phyloP scores from a whole-genome alignment of 2,329 filamentous ascomycete species.

The Amauroascus verrucosus region DNA sequence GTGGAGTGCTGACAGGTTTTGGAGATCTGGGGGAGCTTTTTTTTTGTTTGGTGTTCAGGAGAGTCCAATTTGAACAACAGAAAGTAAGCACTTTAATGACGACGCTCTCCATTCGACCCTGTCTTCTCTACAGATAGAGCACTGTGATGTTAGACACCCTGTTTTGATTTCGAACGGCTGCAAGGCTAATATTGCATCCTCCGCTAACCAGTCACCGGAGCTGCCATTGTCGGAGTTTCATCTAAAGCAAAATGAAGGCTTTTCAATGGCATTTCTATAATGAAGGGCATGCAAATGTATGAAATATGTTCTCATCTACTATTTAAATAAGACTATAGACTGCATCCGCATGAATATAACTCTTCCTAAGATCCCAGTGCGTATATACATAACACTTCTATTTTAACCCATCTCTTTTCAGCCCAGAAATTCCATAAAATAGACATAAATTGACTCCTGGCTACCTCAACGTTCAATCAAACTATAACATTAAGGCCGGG shows the following conservation, averaged over 20 bases:
- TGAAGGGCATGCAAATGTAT: too few species aligned
- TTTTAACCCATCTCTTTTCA: neutral
- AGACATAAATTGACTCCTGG: neutral
- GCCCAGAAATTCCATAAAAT: neutral
- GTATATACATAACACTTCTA: neutral
- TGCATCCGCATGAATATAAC: neutral
- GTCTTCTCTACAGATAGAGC: too few species aligned
- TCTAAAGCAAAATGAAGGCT: too few species aligned
- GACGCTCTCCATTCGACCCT: too few species aligned
- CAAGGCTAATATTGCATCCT: too few species aligned
- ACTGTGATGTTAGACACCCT: too few species aligned
- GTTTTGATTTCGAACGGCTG: too few species aligned
- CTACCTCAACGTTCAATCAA: neutral
- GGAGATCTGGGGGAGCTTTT: neutral
- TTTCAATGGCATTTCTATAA: too few species aligned
- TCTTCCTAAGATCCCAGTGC: neutral
- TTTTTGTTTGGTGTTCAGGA: slow-evolving; percentile 3
- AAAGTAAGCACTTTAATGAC: too few species aligned
- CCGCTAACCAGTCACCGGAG: too few species aligned
- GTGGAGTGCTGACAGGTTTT: neutral
- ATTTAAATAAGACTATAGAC: neutral
- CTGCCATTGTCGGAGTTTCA: too few species aligned
- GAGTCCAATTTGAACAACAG: neutral
- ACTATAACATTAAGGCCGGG: neutral
- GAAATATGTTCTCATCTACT: neutral